Percentiles rank a stretch among this genome's conserved stretches.
phyloP scores from a whole-genome alignment of 2,329 filamentous ascomycete genomes.

The Aspergillus ruber region DNA sequence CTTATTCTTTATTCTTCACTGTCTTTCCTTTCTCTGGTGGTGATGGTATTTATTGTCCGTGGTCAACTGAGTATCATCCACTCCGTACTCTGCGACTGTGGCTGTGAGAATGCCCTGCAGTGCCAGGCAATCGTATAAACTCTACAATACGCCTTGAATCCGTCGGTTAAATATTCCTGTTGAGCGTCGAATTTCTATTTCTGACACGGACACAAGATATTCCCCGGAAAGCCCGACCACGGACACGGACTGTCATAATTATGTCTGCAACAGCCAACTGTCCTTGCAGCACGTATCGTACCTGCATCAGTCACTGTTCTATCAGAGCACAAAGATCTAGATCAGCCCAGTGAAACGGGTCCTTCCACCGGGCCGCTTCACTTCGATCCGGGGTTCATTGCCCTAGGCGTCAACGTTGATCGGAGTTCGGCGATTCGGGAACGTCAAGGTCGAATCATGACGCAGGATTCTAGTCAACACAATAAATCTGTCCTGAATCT shows the following conservation, averaged over 20 bases:
- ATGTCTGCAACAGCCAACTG: not conserved
- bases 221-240: too few species aligned
- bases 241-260: not conserved
- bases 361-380: not conserved
- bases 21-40: too few species aligned
- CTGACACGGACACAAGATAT: too few species aligned
- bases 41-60: too few species aligned
- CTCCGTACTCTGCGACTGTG: too few species aligned
- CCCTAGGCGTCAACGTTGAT: not conserved
- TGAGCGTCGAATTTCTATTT: too few species aligned
- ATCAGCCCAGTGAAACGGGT: not conserved
- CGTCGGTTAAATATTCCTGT: too few species aligned
- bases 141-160: too few species aligned
- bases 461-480: not conserved
- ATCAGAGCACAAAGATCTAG: not conserved
- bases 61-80: too few species aligned
- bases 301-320: not conserved
- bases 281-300: not conserved
- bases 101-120: too few species aligned
- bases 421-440: not conserved
- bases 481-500: not conserved
- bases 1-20: too few species aligned
- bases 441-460: not conserved
- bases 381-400: conserved; percentile 1
- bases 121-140: too few species aligned